Percentiles rank a stretch among this genome's conserved stretches.
phyloP scores from a whole-genome alignment of 805 yeast species.

The Wickerhamiella hasegawae region DNA sequence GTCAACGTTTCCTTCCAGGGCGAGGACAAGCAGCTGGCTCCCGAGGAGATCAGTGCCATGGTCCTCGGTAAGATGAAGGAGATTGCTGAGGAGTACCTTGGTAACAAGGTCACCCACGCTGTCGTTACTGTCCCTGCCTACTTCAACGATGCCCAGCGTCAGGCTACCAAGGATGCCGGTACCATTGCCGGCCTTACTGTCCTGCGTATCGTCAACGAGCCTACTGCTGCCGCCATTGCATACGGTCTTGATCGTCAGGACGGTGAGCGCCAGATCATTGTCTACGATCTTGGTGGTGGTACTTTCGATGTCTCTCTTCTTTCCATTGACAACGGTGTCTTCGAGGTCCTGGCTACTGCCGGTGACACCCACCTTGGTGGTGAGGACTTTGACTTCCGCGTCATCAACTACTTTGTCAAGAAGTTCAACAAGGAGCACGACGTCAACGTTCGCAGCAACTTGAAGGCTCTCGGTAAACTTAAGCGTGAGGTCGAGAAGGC shows the following conservation, averaged over 20 bases:
- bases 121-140: conserved; percentile 90
- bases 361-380: conserved; percentile 98
- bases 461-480: conserved; percentile 79
- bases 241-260: conserved; percentile 74
- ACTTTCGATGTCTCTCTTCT: conserved; percentile 84
- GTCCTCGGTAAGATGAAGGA: conserved; percentile 80
- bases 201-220: conserved; percentile 80
- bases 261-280: conserved; percentile 77
- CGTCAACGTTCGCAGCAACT: conserved; percentile 66
- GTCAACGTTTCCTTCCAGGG: conserved; percentile 63
- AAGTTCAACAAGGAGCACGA: conserved; percentile 80
- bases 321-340: conserved; percentile 80
- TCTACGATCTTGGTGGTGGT: conserved; percentile 96
- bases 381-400: conserved; percentile 86
- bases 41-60: conserved; percentile 91
- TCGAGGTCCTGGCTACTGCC: conserved; percentile 84
- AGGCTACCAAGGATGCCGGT: conserved; percentile 90
- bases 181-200: conserved; percentile 80
- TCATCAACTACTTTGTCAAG: conserved; percentile 74
- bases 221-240: conserved; percentile 96
- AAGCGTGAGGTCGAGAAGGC: conserved; percentile 98
- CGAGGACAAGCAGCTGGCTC: conserved; percentile 62
- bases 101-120: conserved; percentile 70
- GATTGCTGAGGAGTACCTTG: conserved; percentile 83
- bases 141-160: conserved; percentile 88